Base-by-base conservation (phyloP, 2,329 filamentous ascomycete genomes). In the Aspergillus niger region DNA sequence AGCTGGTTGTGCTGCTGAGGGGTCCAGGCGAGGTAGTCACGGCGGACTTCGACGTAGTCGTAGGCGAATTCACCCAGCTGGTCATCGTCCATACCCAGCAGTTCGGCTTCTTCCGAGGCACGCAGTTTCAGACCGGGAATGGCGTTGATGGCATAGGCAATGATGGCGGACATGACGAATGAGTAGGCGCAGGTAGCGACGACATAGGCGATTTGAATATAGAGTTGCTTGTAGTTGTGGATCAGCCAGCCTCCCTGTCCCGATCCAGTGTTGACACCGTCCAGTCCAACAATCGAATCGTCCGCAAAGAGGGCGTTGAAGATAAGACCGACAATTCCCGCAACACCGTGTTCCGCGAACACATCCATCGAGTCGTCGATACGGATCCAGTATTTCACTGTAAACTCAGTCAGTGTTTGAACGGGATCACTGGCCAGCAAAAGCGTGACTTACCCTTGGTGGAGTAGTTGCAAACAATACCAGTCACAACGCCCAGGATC, bases 341-440 rank as follows among this genome's bases (percentile, higher is more conserved):
- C 91, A 65, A 96, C 80, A 71, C 86, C 91, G 85, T 96, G 92
- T 78, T 95, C 91, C 67, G 92, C 92, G 78, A 96, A 95, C 70
- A 96, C 88, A 80, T 96, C 92, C 77, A 96, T 90, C 5, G 90
- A 89, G 73, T 96, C 92, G 69, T 96, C 92, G 58, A 96, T 88
- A 64, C 87, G 87, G 71, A 96, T 82, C 86, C 86, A 88, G 79
- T 86, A 89, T 78, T 89, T 89, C 76, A 89, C 82, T 85, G 63
- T 20, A n/a, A 22, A 24, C 24, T 66, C 63, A 66, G 57, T 59
- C 51, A 56, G 38, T 11, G 41, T 28, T 24, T 36, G 10, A 13
- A 5, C 8, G 10, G 22, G 11, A 36, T 36, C 13, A 3, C 11
- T 36, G 32, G 38, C 20, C 1, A 41, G 13, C 6, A 36, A 22